These are phyloP conservation scores for Leccinum pachyderme DNA, from an alignment of 1,284 basidiomycete species.

Conservation along the genomic window DNA sequence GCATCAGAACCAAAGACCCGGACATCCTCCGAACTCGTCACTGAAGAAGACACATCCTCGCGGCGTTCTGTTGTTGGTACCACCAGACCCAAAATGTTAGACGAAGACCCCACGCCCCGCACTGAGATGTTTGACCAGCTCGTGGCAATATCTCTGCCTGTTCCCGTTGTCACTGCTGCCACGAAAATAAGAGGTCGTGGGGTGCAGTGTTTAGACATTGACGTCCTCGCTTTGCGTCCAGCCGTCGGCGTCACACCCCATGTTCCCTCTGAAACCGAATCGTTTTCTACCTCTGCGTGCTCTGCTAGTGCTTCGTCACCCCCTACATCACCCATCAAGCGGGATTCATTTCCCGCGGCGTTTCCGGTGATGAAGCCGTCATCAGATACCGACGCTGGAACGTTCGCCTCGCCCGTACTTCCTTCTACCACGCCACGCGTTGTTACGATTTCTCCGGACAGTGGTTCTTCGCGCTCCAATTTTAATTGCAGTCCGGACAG, in stretches of 20 bases:
- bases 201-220: constrained; percentile 4
- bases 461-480: neutral
- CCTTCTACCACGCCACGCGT: constrained; percentile 4
- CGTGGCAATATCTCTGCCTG: neutral
- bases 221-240: constrained; percentile 13
- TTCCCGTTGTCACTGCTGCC: neutral
- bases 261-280: constrained; percentile 27
- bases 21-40: constrained; percentile 1
- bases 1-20: neutral
- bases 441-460: constrained; percentile 5
- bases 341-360: constrained; percentile 7
- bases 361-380: constrained; percentile 5
- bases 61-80: constrained; percentile 8
- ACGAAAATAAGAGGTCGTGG: constrained; percentile 1
- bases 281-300: constrained; percentile 6
- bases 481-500: neutral
- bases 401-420: neutral
- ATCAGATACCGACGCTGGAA: neutral
- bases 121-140: constrained; percentile 18
- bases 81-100: constrained; percentile 4
- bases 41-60: neutral
- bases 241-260: constrained; percentile 26
- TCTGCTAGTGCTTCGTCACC: constrained; percentile 10
- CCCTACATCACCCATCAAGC: constrained; percentile 11
- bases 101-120: constrained; percentile 30